Base-by-base conservation (phyloP, 2,329 filamentous ascomycete species). In the Aureobasidium musti region DNA sequence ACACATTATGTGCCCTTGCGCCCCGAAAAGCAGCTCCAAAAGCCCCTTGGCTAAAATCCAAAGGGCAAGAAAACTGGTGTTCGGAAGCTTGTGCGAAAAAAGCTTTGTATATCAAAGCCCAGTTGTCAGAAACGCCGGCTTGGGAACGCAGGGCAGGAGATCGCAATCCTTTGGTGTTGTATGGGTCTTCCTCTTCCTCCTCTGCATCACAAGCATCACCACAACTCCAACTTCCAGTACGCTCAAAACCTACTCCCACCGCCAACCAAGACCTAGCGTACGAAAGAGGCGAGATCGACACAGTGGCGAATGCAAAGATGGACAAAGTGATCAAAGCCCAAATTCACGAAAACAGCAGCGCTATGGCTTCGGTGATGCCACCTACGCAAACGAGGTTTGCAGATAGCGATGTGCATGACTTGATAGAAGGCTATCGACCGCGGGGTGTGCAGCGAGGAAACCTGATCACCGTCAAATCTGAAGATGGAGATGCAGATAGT, bases 11-110 rank as follows among this genome's bases (percentile, higher is more conserved):
- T 77, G 79, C 86, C 0, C 83, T 83, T 19, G 82, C 86, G n/a
- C 87, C 87, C 45, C 81, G 83, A 3, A 64, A 68, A 28, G 71
- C 67, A 37, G 82, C 82, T 37, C 85, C 61, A 79, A 82, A 19
- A 79, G 81, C 43, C 13, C 84, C 83, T 1, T 86, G 87, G 70
- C 93, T 88, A 80, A 89, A 90, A 67, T 86, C 84, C 63, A 86
- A 87, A 70, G 87, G 91, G 73, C 78, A 93, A 19, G 91, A 95
- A 79, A 90, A 88, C 78, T 99, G 92, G 91, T 99, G 95, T 77
- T 91, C 89, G 0, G 83, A 89, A 65, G 83, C 83, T 45, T 99
- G 95, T 79, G 91, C 91, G 2, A 86, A 87, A 70, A 84, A 91
- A 57, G 92, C 91, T 2, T 82, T 96, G 70, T 97, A 92, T 77